Percentiles rank a stretch among this genome's conserved stretches.
phyloP scores from a whole-genome alignment of 2,329 filamentous ascomycete genomes.

The Calonectria pseudoturangicola region DNA sequence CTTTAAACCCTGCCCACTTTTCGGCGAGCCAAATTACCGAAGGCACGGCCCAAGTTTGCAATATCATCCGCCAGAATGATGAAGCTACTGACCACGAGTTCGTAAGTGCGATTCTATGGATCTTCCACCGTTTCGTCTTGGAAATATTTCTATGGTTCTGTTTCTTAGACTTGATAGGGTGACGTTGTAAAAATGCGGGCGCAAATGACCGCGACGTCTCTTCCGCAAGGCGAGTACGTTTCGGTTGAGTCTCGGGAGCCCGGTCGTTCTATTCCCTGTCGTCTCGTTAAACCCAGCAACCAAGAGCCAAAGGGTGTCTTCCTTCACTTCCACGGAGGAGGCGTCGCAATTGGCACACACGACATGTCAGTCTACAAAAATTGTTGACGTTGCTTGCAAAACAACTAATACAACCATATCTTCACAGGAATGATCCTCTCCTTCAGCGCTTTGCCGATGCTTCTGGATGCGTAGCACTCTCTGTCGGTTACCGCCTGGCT shows the following conservation, averaged over 20 bases:
- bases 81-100: constrained; percentile 14
- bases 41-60: constrained; percentile 13
- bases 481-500: constrained; percentile 4
- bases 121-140: neutral
- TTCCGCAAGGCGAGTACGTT: constrained; percentile 24
- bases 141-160: neutral
- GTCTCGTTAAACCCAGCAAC: neutral
- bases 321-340: constrained; percentile 33
- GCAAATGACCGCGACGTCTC: neutral
- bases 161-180: neutral
- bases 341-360: constrained; percentile 21
- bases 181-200: constrained; percentile 18
- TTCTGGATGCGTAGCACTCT: constrained; percentile 13
- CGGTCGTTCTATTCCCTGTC: constrained; percentile 19
- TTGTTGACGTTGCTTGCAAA: neutral
- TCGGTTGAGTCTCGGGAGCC: constrained; percentile 13
- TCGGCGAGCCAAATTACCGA: neutral
- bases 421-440: constrained; percentile 15
- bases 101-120: neutral
- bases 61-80: constrained; percentile 4
- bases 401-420: neutral
- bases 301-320: constrained; percentile 12
- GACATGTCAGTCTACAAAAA: constrained; percentile 10
- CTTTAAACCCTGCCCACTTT: constrained; percentile 4
- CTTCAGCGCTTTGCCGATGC: constrained; percentile 34